These are phyloP conservation scores for Suillus decipiens DNA, from an alignment of 768 basidiomycete genomes.

Conservation along the genomic window DNA sequence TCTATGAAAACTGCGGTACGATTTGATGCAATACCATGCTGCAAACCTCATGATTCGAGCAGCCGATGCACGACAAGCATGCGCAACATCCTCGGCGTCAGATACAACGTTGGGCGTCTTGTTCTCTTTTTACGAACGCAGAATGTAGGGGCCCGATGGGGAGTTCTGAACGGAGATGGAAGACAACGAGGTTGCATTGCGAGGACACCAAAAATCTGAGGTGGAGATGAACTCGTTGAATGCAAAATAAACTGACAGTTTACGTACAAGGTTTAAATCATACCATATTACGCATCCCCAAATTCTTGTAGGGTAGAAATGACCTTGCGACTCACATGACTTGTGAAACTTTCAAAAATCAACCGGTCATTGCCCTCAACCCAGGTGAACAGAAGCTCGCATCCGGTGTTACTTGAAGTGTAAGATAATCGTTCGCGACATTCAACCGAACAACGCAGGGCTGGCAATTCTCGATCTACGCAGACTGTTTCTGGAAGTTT, in stretches of 20 bases:
- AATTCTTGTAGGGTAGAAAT: not conserved
- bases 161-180: too few species aligned
- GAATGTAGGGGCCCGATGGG: too few species aligned
- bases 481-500: slow-evolving; percentile 19
- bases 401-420: slow-evolving; percentile 7
- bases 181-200: not conserved
- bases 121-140: not conserved
- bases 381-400: slow-evolving; percentile 46
- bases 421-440: slow-evolving; percentile 19
- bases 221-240: not conserved
- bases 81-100: not conserved
- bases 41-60: not conserved
- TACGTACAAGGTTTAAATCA: not conserved
- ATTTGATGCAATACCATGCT: too few species aligned
- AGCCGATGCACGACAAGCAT: not conserved
- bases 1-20: not conserved
- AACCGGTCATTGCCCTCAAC: slow-evolving; percentile 55
- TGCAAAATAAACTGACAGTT: not conserved
- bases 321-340: slow-evolving; percentile 61
- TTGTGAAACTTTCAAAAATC: slow-evolving; percentile 67
- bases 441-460: slow-evolving; percentile 29
- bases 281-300: not conserved
- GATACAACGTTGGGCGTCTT: not conserved
- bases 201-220: not conserved
- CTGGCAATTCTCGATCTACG: slow-evolving; percentile 9